Evolutionary conservation across 225 moss, liverwort and hornwort species (phyloP), one percentile per base, ranked within the genome.

Genomic region (Pleurozium schreberi): DNA sequence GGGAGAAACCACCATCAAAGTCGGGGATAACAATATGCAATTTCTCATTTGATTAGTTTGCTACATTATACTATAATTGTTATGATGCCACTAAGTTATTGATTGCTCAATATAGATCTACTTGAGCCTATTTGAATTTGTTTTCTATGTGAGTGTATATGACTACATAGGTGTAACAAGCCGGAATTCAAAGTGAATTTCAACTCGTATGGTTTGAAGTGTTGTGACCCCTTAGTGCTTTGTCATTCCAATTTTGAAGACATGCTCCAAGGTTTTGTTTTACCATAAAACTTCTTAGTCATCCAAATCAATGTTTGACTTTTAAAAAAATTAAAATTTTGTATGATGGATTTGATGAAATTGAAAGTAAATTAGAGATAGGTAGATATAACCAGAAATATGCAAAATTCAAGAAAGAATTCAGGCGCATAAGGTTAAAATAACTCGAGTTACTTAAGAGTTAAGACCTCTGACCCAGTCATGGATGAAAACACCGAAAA

Each of bases 141-240:
- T 42, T 31, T 47, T 5, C 18, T 74, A 74, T 5, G 5, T 5
- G 14, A 76, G 3, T 4, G 8, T 71, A 43, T 31, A 1, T 18
- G 12, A 49, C 19, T 12, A 8, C 10, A 12, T 33, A 43, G 33
- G n/a, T n/a, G n/a, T n/a, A n/a, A n/a, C n/a, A n/a, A n/a, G n/a
- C n/a, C n/a, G n/a, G n/a, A n/a, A n/a, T n/a, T n/a, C n/a, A n/a
- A n/a, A n/a, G n/a, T n/a, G n/a, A n/a, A n/a, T n/a, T n/a, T n/a
- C n/a, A n/a, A n/a, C n/a, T n/a, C n/a, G n/a, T n/a, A n/a, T n/a
- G n/a, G n/a, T n/a, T n/a, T n/a, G n/a, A n/a, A n/a, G n/a, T n/a
- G n/a, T n/a, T n/a, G n/a, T n/a, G n/a, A 10, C 6, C 1, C 4
- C 5, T 36, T 14, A 33, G 1, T 1, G 1, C 5, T 77, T 0